Conservation (phyloP, 2,329 filamentous ascomycete genomes). For the Penicillium decumbens region DNA sequence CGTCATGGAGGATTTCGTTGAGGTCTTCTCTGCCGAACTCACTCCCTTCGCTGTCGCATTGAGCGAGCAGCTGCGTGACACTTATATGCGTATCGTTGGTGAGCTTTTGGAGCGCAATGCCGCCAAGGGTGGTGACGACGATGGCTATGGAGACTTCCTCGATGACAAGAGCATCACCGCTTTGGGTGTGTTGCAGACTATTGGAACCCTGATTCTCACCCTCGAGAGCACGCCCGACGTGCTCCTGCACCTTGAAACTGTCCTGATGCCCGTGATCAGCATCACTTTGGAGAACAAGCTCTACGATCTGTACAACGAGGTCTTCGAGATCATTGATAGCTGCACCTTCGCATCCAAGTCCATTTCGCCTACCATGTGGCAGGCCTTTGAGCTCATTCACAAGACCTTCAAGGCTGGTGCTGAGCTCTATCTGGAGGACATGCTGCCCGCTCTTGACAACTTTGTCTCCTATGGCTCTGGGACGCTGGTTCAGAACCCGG, state of each 20-base stretch:
- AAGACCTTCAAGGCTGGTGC: conserved; percentile 95
- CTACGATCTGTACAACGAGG: conserved; percentile 95
- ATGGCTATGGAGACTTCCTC: conserved; percentile 80
- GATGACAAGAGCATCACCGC: conserved; percentile 99
- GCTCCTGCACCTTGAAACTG: conserved; percentile 85
- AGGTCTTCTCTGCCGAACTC: conserved; percentile 94
- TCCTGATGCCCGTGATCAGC: conserved; percentile 94
- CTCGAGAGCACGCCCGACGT: conserved; percentile 96
- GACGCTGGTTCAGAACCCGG: conserved; percentile 73
- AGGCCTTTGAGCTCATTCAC: conserved; percentile 94
- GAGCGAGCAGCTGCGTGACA: conserved; percentile 92
- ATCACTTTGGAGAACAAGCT: conserved; percentile 97
- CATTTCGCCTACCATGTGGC: conserved; percentile 97
- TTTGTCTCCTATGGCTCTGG: conserved; percentile 89
- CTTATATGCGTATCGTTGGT: conserved; percentile 86
- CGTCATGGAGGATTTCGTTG: conserved; percentile 99
- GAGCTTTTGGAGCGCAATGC: conserved; percentile 84
- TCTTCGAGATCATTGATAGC: conserved; percentile 98
- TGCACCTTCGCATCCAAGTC: conserved; percentile 96
- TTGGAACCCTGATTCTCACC: conserved; percentile 92
- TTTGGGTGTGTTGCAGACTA: conserved; percentile 91
- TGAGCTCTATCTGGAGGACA: conserved; percentile 95
- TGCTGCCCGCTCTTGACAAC: conserved; percentile 96
- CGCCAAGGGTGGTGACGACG: conserved; percentile 69
- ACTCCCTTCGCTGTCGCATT: conserved; percentile 95